Evolutionary conservation across 352 stramenopile species (phyloP).

Genomic region (Proteromonas lacertae): DNA sequence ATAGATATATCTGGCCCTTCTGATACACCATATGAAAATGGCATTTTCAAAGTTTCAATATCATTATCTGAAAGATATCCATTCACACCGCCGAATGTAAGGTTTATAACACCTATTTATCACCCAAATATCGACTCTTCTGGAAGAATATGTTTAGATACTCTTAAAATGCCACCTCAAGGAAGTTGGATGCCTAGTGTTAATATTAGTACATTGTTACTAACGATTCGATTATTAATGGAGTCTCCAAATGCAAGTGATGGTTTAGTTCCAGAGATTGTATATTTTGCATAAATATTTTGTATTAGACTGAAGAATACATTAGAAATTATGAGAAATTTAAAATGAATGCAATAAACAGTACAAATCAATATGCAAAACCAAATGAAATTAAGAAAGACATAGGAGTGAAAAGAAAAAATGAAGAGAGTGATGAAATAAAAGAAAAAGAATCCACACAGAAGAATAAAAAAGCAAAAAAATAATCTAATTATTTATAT

Average conservation of each 20-base stretch:
- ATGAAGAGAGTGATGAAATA: too few relatives aligned
- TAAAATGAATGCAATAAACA: too few relatives aligned
- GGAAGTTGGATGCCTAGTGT: constrained; percentile 52
- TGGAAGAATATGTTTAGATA: constrained; percentile 47
- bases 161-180: constrained; percentile 47
- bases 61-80: constrained; percentile 18
- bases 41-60: constrained; percentile 16
- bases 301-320: too few relatives aligned
- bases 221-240: constrained; percentile 49
- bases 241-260: constrained; percentile 48
- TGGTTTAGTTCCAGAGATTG: constrained; percentile 29
- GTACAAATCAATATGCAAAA: too few relatives aligned
- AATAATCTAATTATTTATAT: too few relatives aligned
- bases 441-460: too few relatives aligned
- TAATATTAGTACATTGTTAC: constrained; percentile 47
- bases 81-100: constrained; percentile 23
- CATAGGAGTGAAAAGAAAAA: too few relatives aligned
- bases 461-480: too few relatives aligned
- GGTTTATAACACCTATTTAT: constrained; percentile 29
- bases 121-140: constrained; percentile 32
- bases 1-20: constrained; percentile 16
- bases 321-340: too few relatives aligned
- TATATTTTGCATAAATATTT: too few relatives aligned
- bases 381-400: too few relatives aligned
- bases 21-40: constrained; percentile 15